Evolutionary conservation across 352 stramenopile species (phyloP), one percentile per base, ranked within the genome.

Genomic region (Pythium rhizo-oryzae): DNA sequence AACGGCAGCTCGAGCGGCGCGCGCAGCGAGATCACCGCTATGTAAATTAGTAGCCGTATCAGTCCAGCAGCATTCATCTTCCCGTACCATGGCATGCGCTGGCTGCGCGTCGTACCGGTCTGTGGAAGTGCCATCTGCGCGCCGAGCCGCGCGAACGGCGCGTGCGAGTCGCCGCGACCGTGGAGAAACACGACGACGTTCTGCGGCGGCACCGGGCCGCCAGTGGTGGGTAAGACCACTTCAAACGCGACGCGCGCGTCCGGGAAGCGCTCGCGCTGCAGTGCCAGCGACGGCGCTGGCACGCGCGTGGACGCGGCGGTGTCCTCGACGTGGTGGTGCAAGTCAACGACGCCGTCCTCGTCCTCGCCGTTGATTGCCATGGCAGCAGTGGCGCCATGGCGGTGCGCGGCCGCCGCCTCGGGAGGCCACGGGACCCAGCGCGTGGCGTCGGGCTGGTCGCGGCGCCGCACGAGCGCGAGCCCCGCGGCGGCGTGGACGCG

Each of bases 171-270:
- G 8, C 84, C 84, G 30, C 79, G 80, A 2, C 82, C 84, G 30
- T 92, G 84, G 21, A 92, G 67, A 60, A 91, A 78, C 33, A 92
- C 28, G 8, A 91, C 64, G 25, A 90, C 25, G 52, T 90, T 92
- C 55, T 92, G 78, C 50, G 76, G 59, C 39, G 71, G 50, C 18
- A 76, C 53, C 5, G 57, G 53, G 24, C 72, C 54, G 21, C 55
- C 51, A 21, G 69, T 18, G 37, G 9, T 70, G 1, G 69, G 21
- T 12, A 12, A 2, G 21, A 72, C 46, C 16, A 80, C 53, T 11
- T 69, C 28, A 49, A 90, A 87, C 53, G 30, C 24, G 28, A 52
- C 43, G 0, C 1, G 69, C 21, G 47, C 21, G 4, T 59, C 21
- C 12, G 16, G 28, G 50, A 75, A 70, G 30, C 63, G 23, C 8